These are phyloP conservation scores for Camillea tinctor DNA, from an alignment of 2,329 filamentous ascomycete species.

Conservation along the genomic window DNA sequence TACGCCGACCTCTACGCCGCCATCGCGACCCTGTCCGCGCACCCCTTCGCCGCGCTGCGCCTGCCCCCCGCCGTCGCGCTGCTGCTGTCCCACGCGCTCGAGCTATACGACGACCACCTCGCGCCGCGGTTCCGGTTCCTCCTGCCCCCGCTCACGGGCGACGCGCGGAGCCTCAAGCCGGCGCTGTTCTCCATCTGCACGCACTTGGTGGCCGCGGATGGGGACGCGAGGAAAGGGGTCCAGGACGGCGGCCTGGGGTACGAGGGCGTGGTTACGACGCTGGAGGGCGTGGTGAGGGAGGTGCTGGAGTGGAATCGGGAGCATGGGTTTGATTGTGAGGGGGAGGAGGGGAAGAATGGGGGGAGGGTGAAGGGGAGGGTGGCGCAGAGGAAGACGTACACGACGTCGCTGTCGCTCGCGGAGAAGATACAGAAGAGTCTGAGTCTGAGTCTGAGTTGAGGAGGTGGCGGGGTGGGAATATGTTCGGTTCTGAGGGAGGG, in stretches of 20 bases:
- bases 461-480: too few species aligned
- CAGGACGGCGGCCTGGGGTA: conserved; percentile 40
- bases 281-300: conserved; percentile 41
- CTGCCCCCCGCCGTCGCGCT: conserved; percentile 37
- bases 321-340: too few species aligned
- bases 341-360: neutral
- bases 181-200: conserved; percentile 41
- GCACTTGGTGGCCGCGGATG: conserved; percentile 38
- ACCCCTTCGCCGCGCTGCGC: conserved; percentile 33
- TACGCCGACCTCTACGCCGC: conserved; percentile 38
- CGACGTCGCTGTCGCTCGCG: conserved; percentile 38
- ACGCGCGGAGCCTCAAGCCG: conserved; percentile 38
- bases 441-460: neutral
- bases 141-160: conserved; percentile 35
- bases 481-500: too few species aligned
- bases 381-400: conserved; percentile 32
- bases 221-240: conserved; percentile 31
- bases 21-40: conserved; percentile 34
- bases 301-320: conserved; percentile 43
- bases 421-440: conserved; percentile 35
- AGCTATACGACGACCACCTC: conserved; percentile 36
- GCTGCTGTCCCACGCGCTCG: conserved; percentile 36
- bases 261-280: conserved; percentile 36
- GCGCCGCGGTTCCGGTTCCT: conserved; percentile 29
- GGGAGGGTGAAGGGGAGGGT: conserved; percentile 5